Evolutionary conservation across 2,329 filamentous ascomycete genomes (phyloP).

Genomic region (Xylariaceae sp.): DNA sequence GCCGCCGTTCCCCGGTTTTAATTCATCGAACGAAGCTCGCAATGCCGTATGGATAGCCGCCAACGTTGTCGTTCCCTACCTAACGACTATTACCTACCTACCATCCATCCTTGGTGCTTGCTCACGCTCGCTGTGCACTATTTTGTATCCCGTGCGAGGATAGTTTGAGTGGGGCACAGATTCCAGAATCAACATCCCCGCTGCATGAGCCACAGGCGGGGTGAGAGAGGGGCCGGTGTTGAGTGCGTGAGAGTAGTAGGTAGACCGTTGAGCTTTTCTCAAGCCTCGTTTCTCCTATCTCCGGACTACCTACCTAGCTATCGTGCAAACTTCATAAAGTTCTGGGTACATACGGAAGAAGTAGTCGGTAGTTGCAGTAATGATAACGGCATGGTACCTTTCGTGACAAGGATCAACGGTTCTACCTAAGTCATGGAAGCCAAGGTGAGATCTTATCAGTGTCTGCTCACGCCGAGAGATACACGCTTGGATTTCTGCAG

Average conservation of each 20-base stretch:
- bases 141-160: neutral
- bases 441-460: neutral
- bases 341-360: too few species aligned
- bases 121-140: too few species aligned
- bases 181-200: neutral
- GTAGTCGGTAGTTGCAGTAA: too few species aligned
- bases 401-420: neutral
- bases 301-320: neutral
- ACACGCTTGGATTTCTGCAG: neutral
- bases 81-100: too few species aligned
- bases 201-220: neutral
- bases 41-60: neutral
- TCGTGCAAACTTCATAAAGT: too few species aligned
- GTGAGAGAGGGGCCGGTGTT: neutral
- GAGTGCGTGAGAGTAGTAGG: neutral
- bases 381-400: too few species aligned
- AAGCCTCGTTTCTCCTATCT: neutral
- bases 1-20: neutral
- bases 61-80: neutral
- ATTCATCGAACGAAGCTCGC: neutral
- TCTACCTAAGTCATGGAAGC: neutral
- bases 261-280: too few species aligned
- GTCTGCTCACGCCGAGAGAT: neutral
- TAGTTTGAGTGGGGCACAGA: neutral
- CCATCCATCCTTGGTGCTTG: too few species aligned